Percentiles rank a stretch among this genome's conserved stretches.
phyloP scores from a whole-genome alignment of 169 alveolate species.

The Cryptosporidium xiaoi region DNA sequence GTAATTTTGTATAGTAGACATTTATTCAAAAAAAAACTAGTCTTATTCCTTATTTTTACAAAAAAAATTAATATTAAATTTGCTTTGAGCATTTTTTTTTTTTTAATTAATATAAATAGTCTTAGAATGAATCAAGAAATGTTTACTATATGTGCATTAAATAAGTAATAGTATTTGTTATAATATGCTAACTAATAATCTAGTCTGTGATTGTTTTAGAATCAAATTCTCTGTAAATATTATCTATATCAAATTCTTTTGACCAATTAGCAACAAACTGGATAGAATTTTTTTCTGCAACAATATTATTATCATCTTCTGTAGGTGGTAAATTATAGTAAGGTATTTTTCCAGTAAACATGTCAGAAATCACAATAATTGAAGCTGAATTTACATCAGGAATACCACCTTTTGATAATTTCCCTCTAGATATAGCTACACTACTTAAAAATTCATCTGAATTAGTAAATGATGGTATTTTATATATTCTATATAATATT shows the following conservation, averaged over 20 bases:
- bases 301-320: neutral
- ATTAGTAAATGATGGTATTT: slow-evolving; percentile 80
- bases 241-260: slow-evolving; percentile 49
- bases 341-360: slow-evolving; percentile 89
- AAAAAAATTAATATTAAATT: too few species aligned
- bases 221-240: slow-evolving; percentile 35
- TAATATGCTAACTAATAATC: neutral
- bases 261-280: slow-evolving; percentile 54
- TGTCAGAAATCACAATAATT: slow-evolving; percentile 88
- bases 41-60: too few species aligned
- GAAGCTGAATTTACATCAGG: slow-evolving; percentile 91
- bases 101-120: too few species aligned
- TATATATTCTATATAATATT: slow-evolving; percentile 83
- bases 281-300: slow-evolving; percentile 33
- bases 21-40: too few species aligned
- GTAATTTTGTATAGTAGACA: too few species aligned
- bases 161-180: neutral
- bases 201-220: neutral
- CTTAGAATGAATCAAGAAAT: too few species aligned
- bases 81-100: too few species aligned
- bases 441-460: slow-evolving; percentile 80
- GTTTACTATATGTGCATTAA: too few species aligned
- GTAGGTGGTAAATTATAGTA: slow-evolving; percentile 89
- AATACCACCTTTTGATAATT: slow-evolving; percentile 86
- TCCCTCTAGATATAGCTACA: slow-evolving; percentile 84